Percentiles rank a stretch among this genome's conserved stretches.
Evolutionary conservation across 2,329 filamentous ascomycete genomes (phyloP).

Genomic region (Aspergillus fructus): DNA sequence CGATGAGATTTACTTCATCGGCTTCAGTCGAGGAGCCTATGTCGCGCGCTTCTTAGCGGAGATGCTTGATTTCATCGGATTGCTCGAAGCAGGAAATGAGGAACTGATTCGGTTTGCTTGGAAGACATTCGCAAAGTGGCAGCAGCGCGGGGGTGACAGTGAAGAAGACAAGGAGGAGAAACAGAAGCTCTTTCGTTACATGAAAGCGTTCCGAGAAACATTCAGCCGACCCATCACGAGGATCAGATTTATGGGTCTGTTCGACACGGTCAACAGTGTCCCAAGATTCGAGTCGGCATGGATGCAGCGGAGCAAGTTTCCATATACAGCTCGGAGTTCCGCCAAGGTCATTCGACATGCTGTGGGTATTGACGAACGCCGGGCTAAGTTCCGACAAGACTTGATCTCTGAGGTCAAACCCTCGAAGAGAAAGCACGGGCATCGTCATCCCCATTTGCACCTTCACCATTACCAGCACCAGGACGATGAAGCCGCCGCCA

Average conservation of each 20-base stretch:
- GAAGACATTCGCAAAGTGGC: conserved; percentile 54
- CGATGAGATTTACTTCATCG: conserved; percentile 67
- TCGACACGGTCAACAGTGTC: conserved; percentile 79
- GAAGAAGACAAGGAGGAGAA: conserved; percentile 27
- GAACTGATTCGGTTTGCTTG: conserved; percentile 83
- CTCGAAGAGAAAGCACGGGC: conserved; percentile 20
- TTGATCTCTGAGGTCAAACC: conserved; percentile 50
- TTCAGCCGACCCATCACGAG: conserved; percentile 72
- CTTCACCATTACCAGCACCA: conserved; percentile 16
- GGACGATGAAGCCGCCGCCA: conserved; percentile 7
- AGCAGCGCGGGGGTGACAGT: conserved; percentile 30
- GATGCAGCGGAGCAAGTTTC: conserved; percentile 77
- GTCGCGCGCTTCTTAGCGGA: conserved; percentile 75
- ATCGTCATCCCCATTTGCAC: conserved; percentile 23
- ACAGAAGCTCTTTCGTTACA: conserved; percentile 65
- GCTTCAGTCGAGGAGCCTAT: conserved; percentile 71
- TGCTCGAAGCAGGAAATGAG: conserved; percentile 78
- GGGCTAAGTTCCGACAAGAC: conserved; percentile 60
- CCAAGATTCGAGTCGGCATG: conserved; percentile 69
- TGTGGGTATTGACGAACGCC: conserved; percentile 57
- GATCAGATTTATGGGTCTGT: conserved; percentile 74
- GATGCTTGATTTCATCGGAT: conserved; percentile 79
- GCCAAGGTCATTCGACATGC: conserved; percentile 58
- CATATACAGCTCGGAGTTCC: conserved; percentile 55
- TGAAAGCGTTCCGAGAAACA: conserved; percentile 77